Conservation (phyloP, 441 rosid genomes). For the Aleurites moluccanus region DNA sequence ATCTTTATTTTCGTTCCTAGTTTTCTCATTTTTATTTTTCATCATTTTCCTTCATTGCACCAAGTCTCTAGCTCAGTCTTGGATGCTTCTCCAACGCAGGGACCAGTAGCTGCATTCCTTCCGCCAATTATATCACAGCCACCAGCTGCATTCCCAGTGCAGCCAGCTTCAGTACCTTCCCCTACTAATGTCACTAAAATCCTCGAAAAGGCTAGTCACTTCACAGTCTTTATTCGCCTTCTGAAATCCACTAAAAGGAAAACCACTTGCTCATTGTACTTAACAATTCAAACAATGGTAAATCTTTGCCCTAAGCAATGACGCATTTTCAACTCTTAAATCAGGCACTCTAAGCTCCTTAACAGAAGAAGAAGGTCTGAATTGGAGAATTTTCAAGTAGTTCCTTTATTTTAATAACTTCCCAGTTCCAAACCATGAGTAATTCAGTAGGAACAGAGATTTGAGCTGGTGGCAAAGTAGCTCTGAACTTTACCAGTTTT, state of each 20-base stretch:
- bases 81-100: slow-evolving; percentile 9
- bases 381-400: slow-evolving; percentile 64
- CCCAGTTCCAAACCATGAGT: slow-evolving; percentile 47
- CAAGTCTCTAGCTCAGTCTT: slow-evolving; percentile 36
- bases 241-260: slow-evolving; percentile 54
- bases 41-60: slow-evolving; percentile 36
- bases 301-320: slow-evolving; percentile 65
- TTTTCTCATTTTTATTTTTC: slow-evolving; percentile 20
- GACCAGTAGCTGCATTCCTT: background rate
- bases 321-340: slow-evolving; percentile 52
- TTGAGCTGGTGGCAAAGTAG: slow-evolving; percentile 51
- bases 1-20: slow-evolving; percentile 13
- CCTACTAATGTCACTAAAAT: slow-evolving; percentile 60
- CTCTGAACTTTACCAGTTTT: slow-evolving; percentile 57
- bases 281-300: slow-evolving; percentile 64
- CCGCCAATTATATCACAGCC: background rate
- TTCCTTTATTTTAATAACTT: slow-evolving; percentile 46
- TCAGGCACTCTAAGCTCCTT: slow-evolving; percentile 63
- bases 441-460: slow-evolving; percentile 72
- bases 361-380: slow-evolving; percentile 55
- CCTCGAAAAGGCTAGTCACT: slow-evolving; percentile 69
- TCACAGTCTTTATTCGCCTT: slow-evolving; percentile 55
- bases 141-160: background rate
- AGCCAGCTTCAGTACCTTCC: slow-evolving; percentile 36
- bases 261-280: slow-evolving; percentile 61